These are phyloP conservation scores for Gynochthodes officinalis DNA, from an alignment of 257 asterid genomes.

Conservation along the genomic window DNA sequence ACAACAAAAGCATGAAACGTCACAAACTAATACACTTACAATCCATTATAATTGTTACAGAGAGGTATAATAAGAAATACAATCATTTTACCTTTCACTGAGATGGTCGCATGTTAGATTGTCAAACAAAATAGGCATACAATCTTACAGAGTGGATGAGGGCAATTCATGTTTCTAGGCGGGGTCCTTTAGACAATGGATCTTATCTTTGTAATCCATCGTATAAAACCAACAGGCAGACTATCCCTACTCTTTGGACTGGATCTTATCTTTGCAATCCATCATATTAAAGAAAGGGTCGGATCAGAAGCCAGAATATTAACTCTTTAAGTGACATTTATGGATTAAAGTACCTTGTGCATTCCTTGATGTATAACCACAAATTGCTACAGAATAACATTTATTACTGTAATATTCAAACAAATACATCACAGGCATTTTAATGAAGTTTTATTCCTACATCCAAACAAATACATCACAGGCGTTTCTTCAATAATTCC, in stretches of 20 bases:
- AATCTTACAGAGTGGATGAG: not conserved
- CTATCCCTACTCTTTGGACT: not conserved
- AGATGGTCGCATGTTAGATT: not conserved
- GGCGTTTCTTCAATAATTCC: too few relatives aligned
- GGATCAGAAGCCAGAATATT: too few relatives aligned
- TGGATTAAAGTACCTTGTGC: too few relatives aligned
- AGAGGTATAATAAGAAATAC: not conserved
- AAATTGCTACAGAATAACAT: too few relatives aligned
- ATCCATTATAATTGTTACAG: not conserved
- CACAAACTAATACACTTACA: not conserved
- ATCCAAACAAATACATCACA: not conserved
- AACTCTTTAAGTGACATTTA: too few relatives aligned
- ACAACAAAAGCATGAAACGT: too few relatives aligned
- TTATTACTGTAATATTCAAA: too few relatives aligned
- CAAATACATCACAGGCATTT: not conserved
- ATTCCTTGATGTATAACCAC: too few relatives aligned
- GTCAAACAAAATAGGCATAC: not conserved
- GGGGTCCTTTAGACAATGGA: not conserved
- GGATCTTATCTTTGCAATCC: not conserved
- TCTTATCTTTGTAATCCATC: not conserved
- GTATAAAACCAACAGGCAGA: not conserved
- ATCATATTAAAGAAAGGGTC: not conserved
- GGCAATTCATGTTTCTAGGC: not conserved
- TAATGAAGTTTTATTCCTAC: not conserved
- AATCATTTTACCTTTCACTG: not conserved